These are phyloP conservation scores for Scleromitrula shiraiana DNA, from an alignment of 2,329 filamentous ascomycete genomes.

Conservation along the genomic window DNA sequence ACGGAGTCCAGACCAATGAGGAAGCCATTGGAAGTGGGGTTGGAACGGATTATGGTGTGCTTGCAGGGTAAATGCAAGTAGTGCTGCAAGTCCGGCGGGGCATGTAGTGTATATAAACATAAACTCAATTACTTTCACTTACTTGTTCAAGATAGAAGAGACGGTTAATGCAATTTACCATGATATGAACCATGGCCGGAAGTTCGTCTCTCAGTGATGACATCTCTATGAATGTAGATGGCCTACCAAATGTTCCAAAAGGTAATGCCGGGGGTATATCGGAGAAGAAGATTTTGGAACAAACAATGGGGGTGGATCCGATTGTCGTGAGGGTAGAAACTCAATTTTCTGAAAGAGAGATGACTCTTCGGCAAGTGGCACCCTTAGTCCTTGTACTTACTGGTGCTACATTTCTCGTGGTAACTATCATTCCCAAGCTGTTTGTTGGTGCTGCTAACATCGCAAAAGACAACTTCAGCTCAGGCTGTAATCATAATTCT, in stretches of 20 bases:
- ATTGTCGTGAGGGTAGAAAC: slow-evolving; percentile 4
- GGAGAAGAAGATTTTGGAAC: neutral
- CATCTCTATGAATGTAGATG: neutral
- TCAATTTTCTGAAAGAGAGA: slow-evolving; percentile 10
- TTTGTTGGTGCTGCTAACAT: neutral
- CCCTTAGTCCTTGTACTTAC: slow-evolving; percentile 23
- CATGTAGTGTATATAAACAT: too few relatives aligned
- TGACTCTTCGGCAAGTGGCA: slow-evolving; percentile 22
- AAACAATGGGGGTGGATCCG: neutral
- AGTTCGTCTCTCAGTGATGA: neutral
- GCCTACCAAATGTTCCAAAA: neutral
- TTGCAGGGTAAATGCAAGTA: too few relatives aligned
- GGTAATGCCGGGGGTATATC: neutral
- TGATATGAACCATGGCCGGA: neutral
- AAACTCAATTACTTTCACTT: neutral
- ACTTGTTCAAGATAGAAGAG: neutral
- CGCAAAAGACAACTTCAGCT: neutral
- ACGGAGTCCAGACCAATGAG: too few relatives aligned
- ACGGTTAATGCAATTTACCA: neutral
- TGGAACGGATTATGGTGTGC: neutral
- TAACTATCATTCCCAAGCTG: slow-evolving; percentile 2
- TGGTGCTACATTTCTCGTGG: slow-evolving; percentile 23
- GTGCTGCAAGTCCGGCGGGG: too few relatives aligned
- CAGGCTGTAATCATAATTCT: slow-evolving; percentile 51
- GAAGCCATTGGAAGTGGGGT: neutral